Percentiles rank a stretch among this genome's conserved stretches.
phyloP scores from a whole-genome alignment of 2,329 filamentous ascomycete species.

The Penicillium brevicompactum region DNA sequence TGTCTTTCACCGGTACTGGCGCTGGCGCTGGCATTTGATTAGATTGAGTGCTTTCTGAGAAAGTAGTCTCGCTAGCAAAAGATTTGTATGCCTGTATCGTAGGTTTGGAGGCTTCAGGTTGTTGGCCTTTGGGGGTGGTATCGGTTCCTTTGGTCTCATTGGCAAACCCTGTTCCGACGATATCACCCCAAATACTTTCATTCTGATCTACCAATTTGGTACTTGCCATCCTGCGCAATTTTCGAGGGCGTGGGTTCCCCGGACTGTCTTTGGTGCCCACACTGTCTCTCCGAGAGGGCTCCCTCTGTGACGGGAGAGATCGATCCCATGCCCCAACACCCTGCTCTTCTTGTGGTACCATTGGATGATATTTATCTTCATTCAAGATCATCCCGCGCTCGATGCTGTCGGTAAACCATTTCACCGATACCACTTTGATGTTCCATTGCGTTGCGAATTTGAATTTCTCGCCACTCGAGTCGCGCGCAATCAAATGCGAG shows the following conservation, averaged over 20 bases:
- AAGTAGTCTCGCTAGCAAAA: slow-evolving; percentile 42
- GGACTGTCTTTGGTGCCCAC: slow-evolving; percentile 47
- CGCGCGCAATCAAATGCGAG: slow-evolving; percentile 82
- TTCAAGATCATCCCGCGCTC: slow-evolving; percentile 88
- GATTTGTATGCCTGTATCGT: slow-evolving; percentile 38
- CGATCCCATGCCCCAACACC: slow-evolving; percentile 76
- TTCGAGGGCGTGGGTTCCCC: slow-evolving; percentile 67
- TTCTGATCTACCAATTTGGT: slow-evolving; percentile 78
- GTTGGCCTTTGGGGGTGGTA: slow-evolving; percentile 27
- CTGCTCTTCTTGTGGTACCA: slow-evolving; percentile 68
- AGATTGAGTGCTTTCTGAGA: slow-evolving; percentile 29
- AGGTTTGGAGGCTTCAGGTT: slow-evolving; percentile 17
- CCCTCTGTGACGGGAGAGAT: slow-evolving; percentile 34
- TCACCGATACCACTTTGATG: slow-evolving; percentile 74
- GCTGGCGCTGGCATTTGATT: slow-evolving; percentile 12
- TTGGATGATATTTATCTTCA: slow-evolving; percentile 80
- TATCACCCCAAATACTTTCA: slow-evolving; percentile 87
- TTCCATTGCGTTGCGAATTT: slow-evolving; percentile 81
- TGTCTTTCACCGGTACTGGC: slow-evolving; percentile 29
- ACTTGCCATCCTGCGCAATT: slow-evolving; percentile 84
- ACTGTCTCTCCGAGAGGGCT: slow-evolving; percentile 21
- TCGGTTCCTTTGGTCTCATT: slow-evolving; percentile 26
- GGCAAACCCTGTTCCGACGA: slow-evolving; percentile 59
- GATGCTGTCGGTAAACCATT: slow-evolving; percentile 84
- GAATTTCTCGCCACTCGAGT: slow-evolving; percentile 86